phyloP scores from a whole-genome alignment of 768 basidiomycete species.

The Amanita brunnescens region DNA sequence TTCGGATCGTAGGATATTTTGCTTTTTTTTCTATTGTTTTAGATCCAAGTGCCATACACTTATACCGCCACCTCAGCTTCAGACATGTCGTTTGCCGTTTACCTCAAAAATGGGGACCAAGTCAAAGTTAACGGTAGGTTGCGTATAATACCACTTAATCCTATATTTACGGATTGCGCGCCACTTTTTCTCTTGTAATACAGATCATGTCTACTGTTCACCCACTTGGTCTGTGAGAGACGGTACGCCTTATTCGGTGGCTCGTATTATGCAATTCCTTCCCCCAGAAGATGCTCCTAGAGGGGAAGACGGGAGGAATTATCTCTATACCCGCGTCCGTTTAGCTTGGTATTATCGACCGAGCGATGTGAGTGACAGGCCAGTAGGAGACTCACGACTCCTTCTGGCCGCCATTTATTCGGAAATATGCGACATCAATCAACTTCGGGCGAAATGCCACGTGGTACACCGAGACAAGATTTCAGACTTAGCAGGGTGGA shows the following conservation, averaged over 20 bases:
- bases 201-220: slow-evolving; percentile 97
- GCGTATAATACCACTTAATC: slow-evolving; percentile 13
- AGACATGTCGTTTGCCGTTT: slow-evolving; percentile 41
- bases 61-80: slow-evolving; percentile 7
- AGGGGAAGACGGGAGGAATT: slow-evolving; percentile 57
- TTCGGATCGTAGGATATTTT: slow-evolving; percentile 15
- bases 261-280: slow-evolving; percentile 94
- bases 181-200: slow-evolving; percentile 25
- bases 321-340: slow-evolving; percentile 74
- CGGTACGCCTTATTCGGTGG: slow-evolving; percentile 92
- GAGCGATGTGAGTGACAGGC: slow-evolving; percentile 88
- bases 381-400: slow-evolving; percentile 83
- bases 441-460: slow-evolving; percentile 87
- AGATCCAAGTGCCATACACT: slow-evolving; percentile 13
- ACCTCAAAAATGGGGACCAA: slow-evolving; percentile 75
- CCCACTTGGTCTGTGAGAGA: slow-evolving; percentile 88
- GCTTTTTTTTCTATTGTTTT: slow-evolving; percentile 21
- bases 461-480: slow-evolving; percentile 96
- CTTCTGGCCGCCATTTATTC: slow-evolving; percentile 94
- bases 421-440: slow-evolving; percentile 90
- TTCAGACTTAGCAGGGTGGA: slow-evolving; percentile 87
- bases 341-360: slow-evolving; percentile 97
- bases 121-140: slow-evolving; percentile 80
- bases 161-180: slow-evolving; percentile 10
- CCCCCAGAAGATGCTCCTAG: slow-evolving; percentile 67